Conservation (phyloP, 345 rosid species). For the Salix caprea region DNA sequence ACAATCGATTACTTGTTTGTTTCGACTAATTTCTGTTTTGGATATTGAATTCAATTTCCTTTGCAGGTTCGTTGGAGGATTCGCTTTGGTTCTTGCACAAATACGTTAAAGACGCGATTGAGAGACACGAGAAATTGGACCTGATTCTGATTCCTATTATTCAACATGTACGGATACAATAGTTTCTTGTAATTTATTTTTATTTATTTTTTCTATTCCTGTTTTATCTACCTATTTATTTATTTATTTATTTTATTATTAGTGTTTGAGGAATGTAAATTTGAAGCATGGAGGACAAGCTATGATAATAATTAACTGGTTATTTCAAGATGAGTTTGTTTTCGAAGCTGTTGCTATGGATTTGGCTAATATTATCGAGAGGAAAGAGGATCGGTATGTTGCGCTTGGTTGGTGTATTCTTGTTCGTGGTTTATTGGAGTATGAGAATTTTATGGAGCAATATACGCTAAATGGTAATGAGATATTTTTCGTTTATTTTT, state of each 20-base stretch:
- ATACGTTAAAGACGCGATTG: constrained; percentile 51
- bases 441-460: constrained; percentile 41
- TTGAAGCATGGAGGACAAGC: constrained; percentile 46
- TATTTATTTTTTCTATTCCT: neutral
- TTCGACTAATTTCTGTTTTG: neutral
- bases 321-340: constrained; percentile 62
- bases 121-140: constrained; percentile 43
- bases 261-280: constrained; percentile 61
- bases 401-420: constrained; percentile 84
- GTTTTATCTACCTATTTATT: neutral
- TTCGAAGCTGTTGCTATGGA: constrained; percentile 45
- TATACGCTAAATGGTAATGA: constrained; percentile 48
- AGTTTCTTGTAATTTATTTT: neutral
- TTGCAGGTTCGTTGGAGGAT: constrained; percentile 62
- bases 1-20: neutral
- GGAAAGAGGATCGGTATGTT: constrained; percentile 63
- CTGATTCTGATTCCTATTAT: constrained; percentile 67
- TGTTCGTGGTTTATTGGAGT: constrained; percentile 56
- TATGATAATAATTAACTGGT: constrained; percentile 58
- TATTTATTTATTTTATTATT: constrained; percentile 4
- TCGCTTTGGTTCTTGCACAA: constrained; percentile 58
- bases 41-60: neutral
- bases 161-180: constrained; percentile 44
- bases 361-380: constrained; percentile 40
- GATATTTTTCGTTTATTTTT: neutral